Base-by-base conservation (phyloP, 169 alveolate species). In the Amoebophrya sp. region DNA sequence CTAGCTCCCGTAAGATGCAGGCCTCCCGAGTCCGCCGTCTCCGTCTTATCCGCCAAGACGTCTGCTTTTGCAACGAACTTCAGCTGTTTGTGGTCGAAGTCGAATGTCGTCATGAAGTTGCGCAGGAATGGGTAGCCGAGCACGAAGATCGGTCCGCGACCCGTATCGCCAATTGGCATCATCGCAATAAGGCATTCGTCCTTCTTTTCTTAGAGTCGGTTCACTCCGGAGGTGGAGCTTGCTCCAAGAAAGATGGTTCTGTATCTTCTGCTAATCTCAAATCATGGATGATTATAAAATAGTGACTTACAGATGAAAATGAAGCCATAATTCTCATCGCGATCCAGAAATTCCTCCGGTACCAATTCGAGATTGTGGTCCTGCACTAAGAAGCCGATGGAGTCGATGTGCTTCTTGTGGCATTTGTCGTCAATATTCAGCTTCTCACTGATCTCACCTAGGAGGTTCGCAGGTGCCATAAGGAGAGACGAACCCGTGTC, bases 71-170 rank as follows among this genome's bases (percentile, higher is more conserved):
- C 33, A 24, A 93, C 95, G 77, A 93, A 93, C 83, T 93, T 93
- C 76, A 93, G 92, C 26, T 94, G 89, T 53, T 77, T 93, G 6
- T 93, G 89, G 78, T 93, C 95, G 41, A 92, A 93, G 41, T 93
- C 95, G 91, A 93, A 93, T 40, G 93, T 76, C 41, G 95, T 92
- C 93, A 89, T 92, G 93, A 92, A 93, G 91, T 93, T 93, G 89
- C 94, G 89, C 93, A 93, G 90, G 41, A 93, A 93, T 40, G 94
- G 94, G 41, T 91, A 93, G 90, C 95, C 95, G 54, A 93, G 76
- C 77, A 93, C 93, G 40, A 93, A 92, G 39, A 94, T 93, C 83
- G 83, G 83, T 18, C 83, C 83, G 36, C 83, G 83, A 0, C 83
- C 83, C 83, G 83, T 65, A 36, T 65, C 83, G 36, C 83, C 83